A percentile compares a stretch with the other conserved stretches of the same genome.
Evolutionary conservation across 1,284 basidiomycete species (phyloP).

Genomic region (Peniophora sp.): DNA sequence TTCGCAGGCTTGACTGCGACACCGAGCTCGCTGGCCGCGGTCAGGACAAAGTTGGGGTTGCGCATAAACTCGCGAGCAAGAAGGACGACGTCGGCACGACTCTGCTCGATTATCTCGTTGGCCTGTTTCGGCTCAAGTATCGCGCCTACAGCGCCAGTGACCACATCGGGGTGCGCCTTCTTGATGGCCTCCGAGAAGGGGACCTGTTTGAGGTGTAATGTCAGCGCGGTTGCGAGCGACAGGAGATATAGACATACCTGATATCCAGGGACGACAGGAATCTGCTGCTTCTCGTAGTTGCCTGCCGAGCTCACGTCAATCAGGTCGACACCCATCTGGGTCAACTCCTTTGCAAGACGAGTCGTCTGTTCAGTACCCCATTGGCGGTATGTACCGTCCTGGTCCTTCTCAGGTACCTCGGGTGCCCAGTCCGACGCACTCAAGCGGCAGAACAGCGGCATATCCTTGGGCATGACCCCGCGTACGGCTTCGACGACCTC

Average conservation of each 20-base stretch:
- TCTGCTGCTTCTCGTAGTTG: slow-evolving; percentile 55
- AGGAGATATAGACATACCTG: slow-evolving; percentile 33
- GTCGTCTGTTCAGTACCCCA: slow-evolving; percentile 79
- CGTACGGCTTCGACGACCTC: slow-evolving; percentile 48
- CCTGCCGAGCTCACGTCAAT: slow-evolving; percentile 68
- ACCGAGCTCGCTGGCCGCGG: slow-evolving; percentile 48
- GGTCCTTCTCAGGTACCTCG: slow-evolving; percentile 54
- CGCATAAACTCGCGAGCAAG: slow-evolving; percentile 60
- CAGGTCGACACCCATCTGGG: slow-evolving; percentile 61
- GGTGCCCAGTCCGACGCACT: slow-evolving; percentile 72
- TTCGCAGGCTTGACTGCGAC: slow-evolving; percentile 53
- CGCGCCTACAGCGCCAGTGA: slow-evolving; percentile 65
- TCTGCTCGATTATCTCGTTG: slow-evolving; percentile 56
- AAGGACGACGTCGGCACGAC: slow-evolving; percentile 63
- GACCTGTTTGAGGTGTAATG: slow-evolving; percentile 31
- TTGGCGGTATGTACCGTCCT: slow-evolving; percentile 48
- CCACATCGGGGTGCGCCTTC: slow-evolving; percentile 46
- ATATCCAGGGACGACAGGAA: slow-evolving; percentile 54
- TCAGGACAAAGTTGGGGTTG: slow-evolving; percentile 48
- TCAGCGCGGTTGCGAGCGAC: background rate
- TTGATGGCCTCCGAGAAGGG: slow-evolving; percentile 68
- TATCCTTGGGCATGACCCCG: slow-evolving; percentile 42
- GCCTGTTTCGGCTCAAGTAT: slow-evolving; percentile 62
- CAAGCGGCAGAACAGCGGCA: slow-evolving; percentile 70
- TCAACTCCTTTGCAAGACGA: slow-evolving; percentile 46